Conservation (phyloP, 1,284 basidiomycete species). For the Tylopilus orsonianus region DNA sequence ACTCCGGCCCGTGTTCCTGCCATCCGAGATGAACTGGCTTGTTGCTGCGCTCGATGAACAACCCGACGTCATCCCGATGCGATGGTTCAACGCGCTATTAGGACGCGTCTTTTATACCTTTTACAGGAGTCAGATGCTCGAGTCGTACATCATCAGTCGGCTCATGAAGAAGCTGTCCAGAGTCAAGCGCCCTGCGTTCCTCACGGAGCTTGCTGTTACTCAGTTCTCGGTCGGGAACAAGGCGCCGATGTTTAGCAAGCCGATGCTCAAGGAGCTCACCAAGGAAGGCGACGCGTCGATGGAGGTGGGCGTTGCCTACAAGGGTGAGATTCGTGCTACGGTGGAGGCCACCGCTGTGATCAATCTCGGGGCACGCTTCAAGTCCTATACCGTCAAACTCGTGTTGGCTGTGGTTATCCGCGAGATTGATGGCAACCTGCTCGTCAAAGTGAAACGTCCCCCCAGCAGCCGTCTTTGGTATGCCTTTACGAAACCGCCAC, state of each 20-base stretch:
- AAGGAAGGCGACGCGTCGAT: conserved; percentile 89
- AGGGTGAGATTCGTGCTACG: conserved; percentile 86
- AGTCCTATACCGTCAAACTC: conserved; percentile 86
- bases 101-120: conserved; percentile 92
- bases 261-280: conserved; percentile 96
- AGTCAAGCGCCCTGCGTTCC: conserved; percentile 84
- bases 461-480: conserved; percentile 98
- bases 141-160: conserved; percentile 82
- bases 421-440: conserved; percentile 87
- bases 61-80: conserved; percentile 93
- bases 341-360: conserved; percentile 88
- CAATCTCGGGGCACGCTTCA: conserved; percentile 79
- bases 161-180: conserved; percentile 94
- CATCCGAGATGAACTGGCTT: conserved; percentile 81
- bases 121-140: conserved; percentile 81
- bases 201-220: conserved; percentile 83
- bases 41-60: conserved; percentile 86
- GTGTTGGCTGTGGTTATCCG: conserved; percentile 86
- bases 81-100: conserved; percentile 94
- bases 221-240: conserved; percentile 88
- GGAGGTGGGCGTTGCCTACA: conserved; percentile 82
- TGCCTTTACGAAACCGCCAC: conserved; percentile 91
- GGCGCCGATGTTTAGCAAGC: conserved; percentile 85
- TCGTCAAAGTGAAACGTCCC: conserved; percentile 91
- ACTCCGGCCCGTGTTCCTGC: conserved; percentile 66